Conservation (phyloP, 2,329 filamentous ascomycete genomes). For the Hawksworthiomyces lignivorus region DNA sequence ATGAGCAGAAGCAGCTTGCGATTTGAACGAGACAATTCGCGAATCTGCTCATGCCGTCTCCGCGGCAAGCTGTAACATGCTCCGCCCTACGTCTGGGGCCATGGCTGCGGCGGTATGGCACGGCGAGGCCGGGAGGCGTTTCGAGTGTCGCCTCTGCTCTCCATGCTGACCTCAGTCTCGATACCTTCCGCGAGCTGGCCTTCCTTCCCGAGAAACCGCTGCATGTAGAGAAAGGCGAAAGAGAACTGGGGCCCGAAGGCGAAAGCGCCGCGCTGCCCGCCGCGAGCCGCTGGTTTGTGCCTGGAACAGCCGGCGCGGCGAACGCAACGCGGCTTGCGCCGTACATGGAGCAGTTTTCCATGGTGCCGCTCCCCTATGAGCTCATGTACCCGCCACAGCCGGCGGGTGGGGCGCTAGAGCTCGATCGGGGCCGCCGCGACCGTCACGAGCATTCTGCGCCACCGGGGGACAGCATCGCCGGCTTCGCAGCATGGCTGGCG, state of each 20-base stretch:
- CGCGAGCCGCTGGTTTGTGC: constrained; percentile 50
- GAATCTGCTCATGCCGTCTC: too few relatives aligned
- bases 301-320: background rate
- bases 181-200: constrained; percentile 43
- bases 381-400: constrained; percentile 18
- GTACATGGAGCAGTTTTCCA: constrained; percentile 24
- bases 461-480: background rate
- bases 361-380: constrained; percentile 32
- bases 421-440: too few relatives aligned
- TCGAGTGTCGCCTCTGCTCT: background rate
- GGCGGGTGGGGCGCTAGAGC: background rate
- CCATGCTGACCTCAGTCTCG: constrained; percentile 20
- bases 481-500: constrained; percentile 12
- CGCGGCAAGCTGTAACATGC: too few relatives aligned
- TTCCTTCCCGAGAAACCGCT: constrained; percentile 46
- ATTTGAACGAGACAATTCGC: too few relatives aligned
- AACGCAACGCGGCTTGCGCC: constrained; percentile 11
- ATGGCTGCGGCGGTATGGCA: too few relatives aligned
- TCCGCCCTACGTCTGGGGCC: too few relatives aligned
- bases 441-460: too few relatives aligned
- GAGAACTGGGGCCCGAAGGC: constrained; percentile 22
- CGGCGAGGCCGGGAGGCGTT: too few relatives aligned
- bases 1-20: too few relatives aligned
- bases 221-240: too few relatives aligned
- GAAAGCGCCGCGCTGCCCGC: constrained; percentile 37